A percentile compares a stretch with the other conserved stretches of the same genome.
These are phyloP conservation scores for Sporisorium exsertum DNA, from an alignment of 1,284 basidiomycete species.

Conservation along the genomic window DNA sequence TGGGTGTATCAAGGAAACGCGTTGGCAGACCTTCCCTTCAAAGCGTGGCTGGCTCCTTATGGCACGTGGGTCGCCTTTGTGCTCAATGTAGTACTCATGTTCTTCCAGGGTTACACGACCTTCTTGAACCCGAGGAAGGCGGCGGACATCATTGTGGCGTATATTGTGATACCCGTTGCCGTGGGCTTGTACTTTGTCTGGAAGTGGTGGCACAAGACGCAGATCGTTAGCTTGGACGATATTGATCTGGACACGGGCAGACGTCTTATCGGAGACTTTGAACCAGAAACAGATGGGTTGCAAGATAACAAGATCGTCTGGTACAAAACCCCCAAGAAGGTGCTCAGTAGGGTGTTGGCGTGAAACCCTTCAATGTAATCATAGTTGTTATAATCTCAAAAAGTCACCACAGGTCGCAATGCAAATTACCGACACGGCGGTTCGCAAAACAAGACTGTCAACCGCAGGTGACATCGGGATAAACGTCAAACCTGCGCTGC, in stretches of 20 bases:
- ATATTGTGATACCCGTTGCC: constrained; percentile 80
- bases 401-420: neutral
- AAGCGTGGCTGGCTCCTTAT: constrained; percentile 39
- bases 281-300: neutral
- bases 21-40: constrained; percentile 46
- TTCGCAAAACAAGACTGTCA: too few relatives aligned
- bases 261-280: constrained; percentile 27
- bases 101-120: constrained; percentile 55
- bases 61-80: constrained; percentile 36
- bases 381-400: neutral
- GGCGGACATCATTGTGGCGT: constrained; percentile 83
- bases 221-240: constrained; percentile 30
- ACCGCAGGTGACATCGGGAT: constrained; percentile 55
- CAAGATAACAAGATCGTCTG: constrained; percentile 4
- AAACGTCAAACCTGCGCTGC: constrained; percentile 63
- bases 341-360: constrained; percentile 8
- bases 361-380: neutral
- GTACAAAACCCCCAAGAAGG: constrained; percentile 34
- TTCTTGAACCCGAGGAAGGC: constrained; percentile 46
- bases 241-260: constrained; percentile 42
- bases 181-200: constrained; percentile 79
- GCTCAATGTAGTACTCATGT: constrained; percentile 46
- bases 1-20: constrained; percentile 43
- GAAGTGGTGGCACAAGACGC: constrained; percentile 73
- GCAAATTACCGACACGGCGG: too few relatives aligned